phyloP scores from a whole-genome alignment of 2,329 filamentous ascomycete genomes.

The Alternaria metachromatica region DNA sequence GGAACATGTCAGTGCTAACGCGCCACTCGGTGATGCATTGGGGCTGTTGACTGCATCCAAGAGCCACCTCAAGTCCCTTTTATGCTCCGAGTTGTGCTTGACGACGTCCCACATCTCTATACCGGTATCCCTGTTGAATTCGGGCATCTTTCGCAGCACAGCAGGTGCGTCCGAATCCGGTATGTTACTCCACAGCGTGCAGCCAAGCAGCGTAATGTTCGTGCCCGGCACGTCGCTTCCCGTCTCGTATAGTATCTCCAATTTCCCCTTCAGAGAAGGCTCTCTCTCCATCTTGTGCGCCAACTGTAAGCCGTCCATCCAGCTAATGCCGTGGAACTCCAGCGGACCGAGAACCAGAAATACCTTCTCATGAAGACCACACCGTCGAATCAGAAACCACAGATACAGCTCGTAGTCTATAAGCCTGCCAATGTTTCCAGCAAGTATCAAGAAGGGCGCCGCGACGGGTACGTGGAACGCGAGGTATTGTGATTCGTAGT shows the following conservation, averaged over 20 bases:
- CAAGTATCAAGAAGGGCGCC: constrained; percentile 39
- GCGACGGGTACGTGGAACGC: constrained; percentile 39
- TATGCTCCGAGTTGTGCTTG: constrained; percentile 58
- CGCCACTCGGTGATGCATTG: constrained; percentile 12
- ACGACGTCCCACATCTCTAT: constrained; percentile 61
- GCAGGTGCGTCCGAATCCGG: constrained; percentile 47
- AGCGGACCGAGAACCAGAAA: constrained; percentile 38
- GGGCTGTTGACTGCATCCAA: constrained; percentile 43
- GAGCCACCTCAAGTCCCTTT: constrained; percentile 60
- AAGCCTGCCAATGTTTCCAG: constrained; percentile 41
- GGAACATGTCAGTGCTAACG: constrained; percentile 5
- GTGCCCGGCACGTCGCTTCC: constrained; percentile 52
- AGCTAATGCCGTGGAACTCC: constrained; percentile 36
- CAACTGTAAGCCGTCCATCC: constrained; percentile 33
- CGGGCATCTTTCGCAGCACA: constrained; percentile 57
- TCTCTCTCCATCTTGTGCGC: constrained; percentile 38
- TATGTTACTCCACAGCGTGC: constrained; percentile 64
- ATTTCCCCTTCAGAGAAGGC: constrained; percentile 36
- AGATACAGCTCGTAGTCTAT: constrained; percentile 42
- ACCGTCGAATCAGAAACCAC: constrained; percentile 37
- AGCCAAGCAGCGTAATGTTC: constrained; percentile 61
- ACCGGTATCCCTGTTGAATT: constrained; percentile 55
- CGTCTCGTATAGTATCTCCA: constrained; percentile 56
- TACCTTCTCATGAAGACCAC: constrained; percentile 39
- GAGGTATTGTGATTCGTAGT: constrained; percentile 39